phyloP scores from a whole-genome alignment of 2,329 filamentous ascomycete genomes.

The Aspergillus tubingensis region DNA sequence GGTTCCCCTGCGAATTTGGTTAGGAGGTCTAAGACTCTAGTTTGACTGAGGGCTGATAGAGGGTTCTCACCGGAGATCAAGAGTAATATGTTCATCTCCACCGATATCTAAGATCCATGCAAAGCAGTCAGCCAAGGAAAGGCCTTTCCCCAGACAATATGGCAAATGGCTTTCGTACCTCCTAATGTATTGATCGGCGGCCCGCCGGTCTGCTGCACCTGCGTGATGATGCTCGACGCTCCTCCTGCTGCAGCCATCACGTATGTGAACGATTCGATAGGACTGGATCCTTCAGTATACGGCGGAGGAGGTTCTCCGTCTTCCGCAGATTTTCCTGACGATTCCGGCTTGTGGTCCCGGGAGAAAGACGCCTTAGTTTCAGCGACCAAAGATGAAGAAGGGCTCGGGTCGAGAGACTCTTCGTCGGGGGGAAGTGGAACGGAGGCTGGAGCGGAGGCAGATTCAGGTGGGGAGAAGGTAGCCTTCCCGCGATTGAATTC shows the following conservation, averaged over 20 bases:
- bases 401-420: slow-evolving; percentile 48
- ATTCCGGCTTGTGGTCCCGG: slow-evolving; percentile 75
- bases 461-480: slow-evolving; percentile 50
- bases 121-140: slow-evolving; percentile 19
- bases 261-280: slow-evolving; percentile 89
- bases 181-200: slow-evolving; percentile 86
- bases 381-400: slow-evolving; percentile 56
- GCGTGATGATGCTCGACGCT: slow-evolving; percentile 97
- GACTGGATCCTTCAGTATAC: slow-evolving; percentile 91
- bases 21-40: slow-evolving; percentile 9
- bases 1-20: slow-evolving; percentile 66
- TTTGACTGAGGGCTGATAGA: slow-evolving; percentile 13
- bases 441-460: slow-evolving; percentile 52
- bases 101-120: slow-evolving; percentile 63
- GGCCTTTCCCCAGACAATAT: neutral
- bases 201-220: slow-evolving; percentile 88
- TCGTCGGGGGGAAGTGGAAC: slow-evolving; percentile 55
- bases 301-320: slow-evolving; percentile 93
- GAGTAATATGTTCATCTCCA: slow-evolving; percentile 89
- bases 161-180: slow-evolving; percentile 56
- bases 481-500: slow-evolving; percentile 43
- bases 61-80: slow-evolving; percentile 80
- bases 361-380: slow-evolving; percentile 85
- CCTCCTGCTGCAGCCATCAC: slow-evolving; percentile 97
- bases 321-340: slow-evolving; percentile 69